Conservation (phyloP, 2,329 filamentous ascomycete species). For the Colletotrichum tamarilloi region DNA sequence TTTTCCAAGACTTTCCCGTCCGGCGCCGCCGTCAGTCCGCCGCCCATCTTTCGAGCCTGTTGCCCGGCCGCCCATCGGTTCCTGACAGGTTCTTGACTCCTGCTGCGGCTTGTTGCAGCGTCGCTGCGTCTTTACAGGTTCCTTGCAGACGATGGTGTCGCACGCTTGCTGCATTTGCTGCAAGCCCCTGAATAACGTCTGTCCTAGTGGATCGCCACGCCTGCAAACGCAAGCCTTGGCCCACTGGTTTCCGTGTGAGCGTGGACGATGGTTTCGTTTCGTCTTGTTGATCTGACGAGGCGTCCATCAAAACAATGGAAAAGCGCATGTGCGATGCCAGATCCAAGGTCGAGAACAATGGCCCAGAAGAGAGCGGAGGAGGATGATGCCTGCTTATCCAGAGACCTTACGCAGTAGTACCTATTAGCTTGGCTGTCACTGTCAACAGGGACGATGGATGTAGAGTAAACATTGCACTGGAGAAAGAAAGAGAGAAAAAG, state of each 20-base stretch:
- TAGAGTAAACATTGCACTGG: constrained; percentile 11
- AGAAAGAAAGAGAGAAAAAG: not conserved
- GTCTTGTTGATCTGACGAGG: constrained; percentile 30
- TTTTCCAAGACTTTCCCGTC: constrained; percentile 24
- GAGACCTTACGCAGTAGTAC: not conserved
- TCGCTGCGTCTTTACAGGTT: constrained; percentile 22
- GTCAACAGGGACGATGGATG: constrained; percentile 26
- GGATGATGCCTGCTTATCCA: not conserved
- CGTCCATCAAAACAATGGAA: constrained; percentile 30
- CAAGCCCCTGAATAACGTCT: constrained; percentile 35
- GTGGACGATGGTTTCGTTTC: constrained; percentile 34
- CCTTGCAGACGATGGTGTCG: constrained; percentile 6
- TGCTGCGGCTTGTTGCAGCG: constrained; percentile 16
- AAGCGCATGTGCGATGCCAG: constrained; percentile 24
- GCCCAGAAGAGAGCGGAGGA: not conserved
- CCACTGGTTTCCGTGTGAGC: constrained; percentile 29
- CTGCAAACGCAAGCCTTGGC: constrained; percentile 28
- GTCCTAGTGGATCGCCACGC: constrained; percentile 29
- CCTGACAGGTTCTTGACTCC: constrained; percentile 22
- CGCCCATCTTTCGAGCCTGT: constrained; percentile 26
- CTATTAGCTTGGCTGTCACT: not conserved
- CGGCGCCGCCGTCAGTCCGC: constrained; percentile 22
- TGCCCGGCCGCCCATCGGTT: constrained; percentile 31
- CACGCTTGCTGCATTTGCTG: constrained; percentile 36
- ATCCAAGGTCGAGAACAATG: constrained; percentile 8